Base-by-base conservation (phyloP, 192 early-diverging fungal species). In the Backusella luteola region DNA sequence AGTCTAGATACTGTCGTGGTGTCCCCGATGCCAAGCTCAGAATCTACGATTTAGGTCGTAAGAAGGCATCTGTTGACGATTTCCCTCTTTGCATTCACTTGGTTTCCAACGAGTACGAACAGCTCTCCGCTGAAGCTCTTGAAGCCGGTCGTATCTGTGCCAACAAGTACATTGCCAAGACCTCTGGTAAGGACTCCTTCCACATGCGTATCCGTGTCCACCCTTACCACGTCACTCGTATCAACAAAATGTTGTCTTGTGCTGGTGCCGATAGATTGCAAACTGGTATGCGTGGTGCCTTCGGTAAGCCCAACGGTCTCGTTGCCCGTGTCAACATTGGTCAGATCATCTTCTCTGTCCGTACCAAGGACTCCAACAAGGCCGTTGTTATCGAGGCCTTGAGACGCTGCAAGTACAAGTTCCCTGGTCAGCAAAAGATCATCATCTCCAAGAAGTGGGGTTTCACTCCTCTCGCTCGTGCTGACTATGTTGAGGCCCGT, bases 181-280 rank as follows among this genome's bases (percentile, higher is more conserved):
- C 84, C 69, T 89, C 96, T 35, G 98, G 98, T 69, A 99, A 99
- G 91, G 98, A 98, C 82, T 96, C 96, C 56, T 99, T 98, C 96
- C 98, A 99, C 88, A 89, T 99, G 94, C 92, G 98, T 78, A 91
- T 99, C 76, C 93, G 98, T 80, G 95, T 99, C 75, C 98, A 98
- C 86, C 98, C 97, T 32, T 98, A 94, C 94, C 98, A 99, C 86
- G 98, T 99, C 34, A 87, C 96, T 79, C 96, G 98, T 76, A 99
- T 99, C 94, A 98, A 99, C 93, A 99, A 99, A 90, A 99, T 99
- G 98, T 90, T 98, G 87, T 97, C 96, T 73, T 99, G 97, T 86
- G 98, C 98, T 77, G 98, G 98, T 89, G 97, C 98, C 78, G 97
- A 98, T 97, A 90, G 94, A 29, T 29, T 29, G 26, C 26, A 29